A percentile compares a stretch with the other conserved stretches of the same genome.
phyloP scores from a whole-genome alignment of 148 eudicot species.

The Rhododendron ovatum region DNA sequence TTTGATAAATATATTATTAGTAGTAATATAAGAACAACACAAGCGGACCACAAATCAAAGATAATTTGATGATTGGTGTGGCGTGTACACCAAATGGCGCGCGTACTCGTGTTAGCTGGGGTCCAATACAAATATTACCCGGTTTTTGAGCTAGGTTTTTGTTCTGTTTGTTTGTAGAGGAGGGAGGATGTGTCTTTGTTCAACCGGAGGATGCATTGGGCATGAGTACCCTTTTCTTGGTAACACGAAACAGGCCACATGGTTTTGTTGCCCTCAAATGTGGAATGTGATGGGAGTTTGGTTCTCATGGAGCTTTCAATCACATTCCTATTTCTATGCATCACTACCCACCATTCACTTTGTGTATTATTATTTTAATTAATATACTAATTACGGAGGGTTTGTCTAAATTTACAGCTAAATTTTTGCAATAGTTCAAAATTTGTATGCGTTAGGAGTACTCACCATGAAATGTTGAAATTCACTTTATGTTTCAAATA shows the following conservation, averaged over 20 bases:
- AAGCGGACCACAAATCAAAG: not conserved
- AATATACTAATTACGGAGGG: not conserved
- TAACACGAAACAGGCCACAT: slow-evolving; percentile 3
- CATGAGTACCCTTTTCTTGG: not conserved
- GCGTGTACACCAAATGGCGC: not conserved
- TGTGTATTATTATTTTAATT: no score
- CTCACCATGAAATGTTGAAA: not conserved
- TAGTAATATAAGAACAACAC: not conserved
- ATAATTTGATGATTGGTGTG: not conserved
- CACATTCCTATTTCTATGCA: not conserved
- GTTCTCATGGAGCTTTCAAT: not conserved
- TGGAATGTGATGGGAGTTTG: not conserved
- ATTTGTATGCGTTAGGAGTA: no score
- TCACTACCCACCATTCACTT: not conserved
- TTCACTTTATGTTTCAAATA: not conserved
- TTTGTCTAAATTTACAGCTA: no score
- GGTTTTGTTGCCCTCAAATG: not conserved
- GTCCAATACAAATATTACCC: not conserved
- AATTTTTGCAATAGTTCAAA: no score
- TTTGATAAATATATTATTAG: no score
- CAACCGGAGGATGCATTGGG: not conserved
- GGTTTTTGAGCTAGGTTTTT: not conserved
- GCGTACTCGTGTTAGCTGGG: not conserved
- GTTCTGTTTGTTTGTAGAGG: not conserved
- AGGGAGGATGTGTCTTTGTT: not conserved